phyloP scores from a whole-genome alignment of 495 filamentous ascomycete genomes.

The Mycothermus thermophilus region DNA sequence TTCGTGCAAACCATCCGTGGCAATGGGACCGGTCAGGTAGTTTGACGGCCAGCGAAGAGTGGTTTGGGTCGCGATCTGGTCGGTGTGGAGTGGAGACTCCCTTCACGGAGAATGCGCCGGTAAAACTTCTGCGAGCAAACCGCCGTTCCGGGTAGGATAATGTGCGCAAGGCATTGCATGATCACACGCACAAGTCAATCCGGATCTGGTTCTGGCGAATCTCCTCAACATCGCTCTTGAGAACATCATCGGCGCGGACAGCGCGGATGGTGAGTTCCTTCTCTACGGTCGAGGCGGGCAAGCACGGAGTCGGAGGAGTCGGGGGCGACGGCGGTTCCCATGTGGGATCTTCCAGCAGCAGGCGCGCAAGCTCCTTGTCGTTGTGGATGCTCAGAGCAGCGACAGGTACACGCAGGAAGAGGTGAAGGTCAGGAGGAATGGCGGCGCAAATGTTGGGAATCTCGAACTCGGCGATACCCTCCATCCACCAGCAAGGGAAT shows the following conservation, averaged over 20 bases:
- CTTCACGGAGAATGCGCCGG: neutral
- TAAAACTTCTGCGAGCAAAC: neutral
- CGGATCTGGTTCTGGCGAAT: too few relatives aligned
- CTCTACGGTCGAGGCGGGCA: too few relatives aligned
- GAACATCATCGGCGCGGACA: too few relatives aligned
- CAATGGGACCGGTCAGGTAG: conserved; percentile 26
- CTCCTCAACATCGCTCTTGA: too few relatives aligned
- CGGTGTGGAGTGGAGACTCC: too few relatives aligned
- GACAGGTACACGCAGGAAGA: conserved; percentile 23
- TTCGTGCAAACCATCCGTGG: conserved; percentile 28
- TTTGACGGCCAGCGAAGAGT: conserved; percentile 23
- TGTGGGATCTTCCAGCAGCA: conserved; percentile 24
- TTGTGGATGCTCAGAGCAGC: conserved; percentile 12
- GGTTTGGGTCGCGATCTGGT: conserved; percentile 27
- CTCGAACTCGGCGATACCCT: conserved; percentile 24
- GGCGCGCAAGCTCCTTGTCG: conserved; percentile 14
- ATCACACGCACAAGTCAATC: too few relatives aligned
- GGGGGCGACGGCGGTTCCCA: conserved; percentile 22
- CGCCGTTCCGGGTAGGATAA: too few relatives aligned
- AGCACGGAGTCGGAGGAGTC: too few relatives aligned
- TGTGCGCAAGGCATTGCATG: too few relatives aligned
- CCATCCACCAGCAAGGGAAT: conserved; percentile 30
- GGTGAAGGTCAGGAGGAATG: conserved; percentile 23
- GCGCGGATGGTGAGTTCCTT: too few relatives aligned
- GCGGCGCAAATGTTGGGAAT: conserved; percentile 25